A percentile compares a stretch with the other conserved stretches of the same genome.
phyloP scores from a whole-genome alignment of 169 alveolate genomes.

The Cryptosporidium meleagridis region DNA sequence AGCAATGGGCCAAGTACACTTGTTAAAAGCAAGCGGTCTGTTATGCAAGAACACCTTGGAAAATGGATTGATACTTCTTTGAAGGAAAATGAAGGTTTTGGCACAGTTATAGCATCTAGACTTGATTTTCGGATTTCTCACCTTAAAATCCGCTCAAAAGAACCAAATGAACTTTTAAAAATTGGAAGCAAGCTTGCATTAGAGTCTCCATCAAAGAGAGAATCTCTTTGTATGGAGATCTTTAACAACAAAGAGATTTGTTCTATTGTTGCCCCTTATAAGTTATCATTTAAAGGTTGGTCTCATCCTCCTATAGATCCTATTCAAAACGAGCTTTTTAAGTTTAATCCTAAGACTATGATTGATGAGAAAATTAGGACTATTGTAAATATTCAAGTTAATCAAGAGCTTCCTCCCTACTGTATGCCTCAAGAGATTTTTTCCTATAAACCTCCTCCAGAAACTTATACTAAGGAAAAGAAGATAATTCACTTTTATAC shows the following conservation, averaged over 20 bases:
- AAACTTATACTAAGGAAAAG: not conserved
- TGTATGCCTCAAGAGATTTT: constrained; percentile 69
- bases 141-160: constrained; percentile 21
- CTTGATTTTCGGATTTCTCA: constrained; percentile 17
- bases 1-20: constrained; percentile 41
- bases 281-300: constrained; percentile 18
- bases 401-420: constrained; percentile 23
- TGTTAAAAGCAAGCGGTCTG: not conserved
- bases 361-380: constrained; percentile 39
- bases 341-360: constrained; percentile 51
- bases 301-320: constrained; percentile 52
- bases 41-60: constrained; percentile 10
- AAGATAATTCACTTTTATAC: not conserved
- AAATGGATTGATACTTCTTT: constrained; percentile 1
- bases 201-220: constrained; percentile 31
- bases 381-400: constrained; percentile 34
- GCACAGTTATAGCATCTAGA: constrained; percentile 18
- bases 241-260: not conserved
- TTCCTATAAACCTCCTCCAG: constrained; percentile 24
- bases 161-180: constrained; percentile 7
- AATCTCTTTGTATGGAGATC: constrained; percentile 9
- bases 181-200: constrained; percentile 11
- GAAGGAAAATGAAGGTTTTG: not conserved
- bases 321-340: not conserved
- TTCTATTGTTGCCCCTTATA: constrained; percentile 15